Percentiles rank a stretch among this genome's conserved stretches.
Evolutionary conservation across 2,329 filamentous ascomycete species (phyloP).

Genomic region (Endothia cerciana): DNA sequence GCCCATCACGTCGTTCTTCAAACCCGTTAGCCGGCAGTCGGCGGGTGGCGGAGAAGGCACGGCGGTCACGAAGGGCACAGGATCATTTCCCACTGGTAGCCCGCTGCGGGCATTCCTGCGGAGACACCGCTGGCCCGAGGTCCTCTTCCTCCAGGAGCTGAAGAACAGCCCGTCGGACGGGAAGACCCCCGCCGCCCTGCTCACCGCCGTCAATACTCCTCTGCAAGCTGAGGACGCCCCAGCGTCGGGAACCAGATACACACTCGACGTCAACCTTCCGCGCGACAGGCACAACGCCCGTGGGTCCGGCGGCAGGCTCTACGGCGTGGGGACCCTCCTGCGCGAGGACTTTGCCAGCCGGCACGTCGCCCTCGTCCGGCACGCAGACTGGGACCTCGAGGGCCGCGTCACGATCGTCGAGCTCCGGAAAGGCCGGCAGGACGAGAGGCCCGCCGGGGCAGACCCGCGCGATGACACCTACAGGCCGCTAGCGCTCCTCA

Average conservation of each 20-base stretch:
- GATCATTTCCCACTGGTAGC: background rate
- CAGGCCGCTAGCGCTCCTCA: conserved; percentile 49
- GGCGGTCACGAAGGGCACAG: background rate
- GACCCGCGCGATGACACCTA: too few species aligned
- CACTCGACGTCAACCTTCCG: conserved; percentile 49
- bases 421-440: conserved; percentile 11
- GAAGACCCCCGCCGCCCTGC: conserved; percentile 27
- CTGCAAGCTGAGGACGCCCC: conserved; percentile 13
- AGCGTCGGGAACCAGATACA: conserved; percentile 28
- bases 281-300: conserved; percentile 53
- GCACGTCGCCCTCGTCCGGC: conserved; percentile 39
- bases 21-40: conserved; percentile 12
- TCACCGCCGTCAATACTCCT: conserved; percentile 31
- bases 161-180: conserved; percentile 31
- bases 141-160: conserved; percentile 36
- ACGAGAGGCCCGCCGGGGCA: background rate
- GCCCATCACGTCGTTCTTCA: conserved; percentile 35
- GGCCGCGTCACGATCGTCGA: conserved; percentile 54
- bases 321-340: conserved; percentile 56
- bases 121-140: conserved; percentile 35
- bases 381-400: conserved; percentile 55
- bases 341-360: conserved; percentile 45
- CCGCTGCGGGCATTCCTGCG: conserved; percentile 32
- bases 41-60: background rate
- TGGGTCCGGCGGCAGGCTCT: conserved; percentile 53